These are phyloP conservation scores for Diaporthe citriasiana DNA, from an alignment of 2,329 filamentous ascomycete genomes.

Conservation along the genomic window DNA sequence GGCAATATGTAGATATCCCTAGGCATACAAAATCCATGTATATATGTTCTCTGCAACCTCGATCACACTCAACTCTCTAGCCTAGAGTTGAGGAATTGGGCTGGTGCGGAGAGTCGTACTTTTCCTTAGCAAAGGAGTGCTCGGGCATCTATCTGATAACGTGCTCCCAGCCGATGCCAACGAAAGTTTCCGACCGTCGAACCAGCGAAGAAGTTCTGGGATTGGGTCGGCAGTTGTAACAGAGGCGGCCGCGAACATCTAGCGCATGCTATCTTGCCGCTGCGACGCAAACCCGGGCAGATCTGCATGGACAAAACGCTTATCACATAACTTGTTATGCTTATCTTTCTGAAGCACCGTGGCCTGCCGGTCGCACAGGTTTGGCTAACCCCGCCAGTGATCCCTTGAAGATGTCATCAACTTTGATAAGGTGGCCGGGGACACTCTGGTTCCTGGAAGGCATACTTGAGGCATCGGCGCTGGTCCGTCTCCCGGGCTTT, in stretches of 20 bases:
- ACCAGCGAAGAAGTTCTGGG: neutral
- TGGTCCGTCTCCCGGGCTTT: neutral
- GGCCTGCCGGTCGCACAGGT: constrained; percentile 4
- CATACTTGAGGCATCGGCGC: neutral
- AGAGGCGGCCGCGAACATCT: neutral
- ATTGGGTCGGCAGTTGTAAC: constrained; percentile 13
- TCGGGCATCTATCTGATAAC: neutral
- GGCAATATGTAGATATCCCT: neutral
- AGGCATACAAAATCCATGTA: neutral
- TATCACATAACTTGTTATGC: constrained; percentile 11
- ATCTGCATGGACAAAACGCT: constrained; percentile 24
- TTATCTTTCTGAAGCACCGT: constrained; percentile 20
- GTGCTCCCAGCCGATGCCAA: neutral
- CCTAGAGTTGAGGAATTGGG: neutral
- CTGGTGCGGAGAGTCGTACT: neutral
- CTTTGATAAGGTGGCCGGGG: constrained; percentile 28
- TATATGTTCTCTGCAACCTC: neutral
- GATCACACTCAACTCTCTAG: neutral
- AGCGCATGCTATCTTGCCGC: constrained; percentile 19
- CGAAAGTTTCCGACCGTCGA: neutral
- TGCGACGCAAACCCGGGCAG: constrained; percentile 16
- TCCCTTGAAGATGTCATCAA: constrained; percentile 4
- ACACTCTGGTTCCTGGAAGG: neutral
- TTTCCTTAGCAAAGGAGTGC: too few relatives aligned
- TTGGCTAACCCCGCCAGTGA: constrained; percentile 5